Conservation (phyloP, 2,329 filamentous ascomycete species). For the Botrytis elliptica region DNA sequence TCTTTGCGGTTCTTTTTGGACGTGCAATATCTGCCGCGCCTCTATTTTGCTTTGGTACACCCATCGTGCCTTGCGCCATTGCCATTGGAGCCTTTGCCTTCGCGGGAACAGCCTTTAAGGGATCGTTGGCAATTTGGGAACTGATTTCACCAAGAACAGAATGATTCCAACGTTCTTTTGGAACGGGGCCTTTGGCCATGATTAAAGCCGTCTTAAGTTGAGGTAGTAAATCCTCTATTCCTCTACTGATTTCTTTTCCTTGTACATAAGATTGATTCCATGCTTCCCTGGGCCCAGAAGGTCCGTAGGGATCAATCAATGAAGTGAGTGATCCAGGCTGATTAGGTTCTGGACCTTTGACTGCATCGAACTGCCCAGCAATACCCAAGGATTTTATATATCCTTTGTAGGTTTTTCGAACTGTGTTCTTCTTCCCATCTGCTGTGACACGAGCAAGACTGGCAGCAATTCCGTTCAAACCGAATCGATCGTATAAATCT, state of each 20-base stretch:
- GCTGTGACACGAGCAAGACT: slow-evolving; percentile 63
- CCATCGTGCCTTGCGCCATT: background rate
- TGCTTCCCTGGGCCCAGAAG: slow-evolving; percentile 47
- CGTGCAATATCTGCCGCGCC: slow-evolving; percentile 42
- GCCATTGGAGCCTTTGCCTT: slow-evolving; percentile 18
- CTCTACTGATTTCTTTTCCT: slow-evolving; percentile 54
- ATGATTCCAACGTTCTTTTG: slow-evolving; percentile 55
- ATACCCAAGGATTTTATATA: slow-evolving; percentile 64
- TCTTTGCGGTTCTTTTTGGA: slow-evolving; percentile 66
- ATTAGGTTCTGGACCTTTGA: slow-evolving; percentile 52
- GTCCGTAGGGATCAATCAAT: slow-evolving; percentile 46
- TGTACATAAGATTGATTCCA: slow-evolving; percentile 56
- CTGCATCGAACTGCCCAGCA: slow-evolving; percentile 59
- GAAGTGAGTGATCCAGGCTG: slow-evolving; percentile 43
- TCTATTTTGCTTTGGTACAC: slow-evolving; percentile 9
- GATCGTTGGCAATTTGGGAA: slow-evolving; percentile 22
- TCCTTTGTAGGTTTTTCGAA: slow-evolving; percentile 67
- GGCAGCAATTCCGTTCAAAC: slow-evolving; percentile 55
- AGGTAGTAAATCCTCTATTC: slow-evolving; percentile 48
- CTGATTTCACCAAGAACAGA: slow-evolving; percentile 57
- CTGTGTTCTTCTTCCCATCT: slow-evolving; percentile 64
- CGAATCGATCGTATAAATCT: slow-evolving; percentile 60
- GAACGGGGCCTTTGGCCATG: slow-evolving; percentile 57
- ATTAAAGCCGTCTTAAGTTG: slow-evolving; percentile 52
- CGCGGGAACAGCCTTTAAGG: slow-evolving; percentile 25